Evolutionary conservation across 2,329 filamentous ascomycete species (phyloP), one percentile per base, ranked within the genome.

Genomic region (Arthrobotrys conoides): DNA sequence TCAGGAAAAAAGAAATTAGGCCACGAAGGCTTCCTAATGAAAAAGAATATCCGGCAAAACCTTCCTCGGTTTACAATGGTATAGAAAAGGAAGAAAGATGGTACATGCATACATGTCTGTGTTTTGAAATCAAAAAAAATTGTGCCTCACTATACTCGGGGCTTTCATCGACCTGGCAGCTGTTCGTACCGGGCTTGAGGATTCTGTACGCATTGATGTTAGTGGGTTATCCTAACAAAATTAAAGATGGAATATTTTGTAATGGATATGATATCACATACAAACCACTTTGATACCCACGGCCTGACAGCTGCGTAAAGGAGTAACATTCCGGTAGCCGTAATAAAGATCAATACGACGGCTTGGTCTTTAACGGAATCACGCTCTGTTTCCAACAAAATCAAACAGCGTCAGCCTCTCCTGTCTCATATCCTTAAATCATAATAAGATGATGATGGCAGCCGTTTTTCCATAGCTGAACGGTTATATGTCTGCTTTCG

Each of bases 351-450:
- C 76, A 89, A 88, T 1, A 92, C 90, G 1, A 92, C 88, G 0
- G 88, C 87, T 82, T 91, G 86, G 81, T 92, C 90, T 82, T 91
- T 91, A 18, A 87, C 86, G n/a, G 89, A 91, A 83, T 92, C 90
- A 70, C 90, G 85, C 82, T 91, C 88, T 89, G 73, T 46, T 46
- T 44, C 12, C 44, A 46, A 68, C 24, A 41, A 41, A 41, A 5
- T 41, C 5, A 14, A 41, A 41, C 27, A 16, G 38, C 10, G 38
- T 41, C 38, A 41, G 38, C 12, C 38, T 41, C 38, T n/a, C 12
- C 14, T 41, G 38, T 16, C 5, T 41, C 12, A 41, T 41, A 14
- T 41, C 9, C 38, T 16, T 5, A 16, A 16, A 48, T 48, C 8
- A 20, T 6, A 9, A 46, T 46, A n/a, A 46, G 9, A 18, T 48